phyloP scores from a whole-genome alignment of 2,329 filamentous ascomycete genomes.

The Trichoderma sp. region DNA sequence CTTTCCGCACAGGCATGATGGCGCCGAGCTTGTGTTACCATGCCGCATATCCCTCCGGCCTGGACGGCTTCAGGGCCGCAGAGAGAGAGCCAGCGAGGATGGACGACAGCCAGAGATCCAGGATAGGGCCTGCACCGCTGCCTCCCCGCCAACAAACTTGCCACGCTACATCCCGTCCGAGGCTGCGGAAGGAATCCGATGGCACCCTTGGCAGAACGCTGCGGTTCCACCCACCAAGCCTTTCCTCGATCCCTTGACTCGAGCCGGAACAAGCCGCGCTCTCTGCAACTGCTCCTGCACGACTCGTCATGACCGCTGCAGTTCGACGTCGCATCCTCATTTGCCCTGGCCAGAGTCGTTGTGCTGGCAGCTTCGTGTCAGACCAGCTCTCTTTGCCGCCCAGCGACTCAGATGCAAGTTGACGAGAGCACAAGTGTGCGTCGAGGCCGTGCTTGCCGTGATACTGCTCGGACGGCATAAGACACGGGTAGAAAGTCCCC shows the following conservation, averaged over 20 bases:
- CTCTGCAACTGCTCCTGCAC: background rate
- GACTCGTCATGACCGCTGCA: slow-evolving; percentile 1
- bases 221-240: background rate
- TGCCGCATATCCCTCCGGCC: slow-evolving; percentile 4
- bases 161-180: background rate
- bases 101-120: background rate
- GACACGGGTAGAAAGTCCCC: slow-evolving; percentile 2
- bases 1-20: slow-evolving; percentile 22
- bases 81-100: background rate
- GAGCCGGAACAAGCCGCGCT: background rate
- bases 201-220: slow-evolving; percentile 7
- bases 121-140: background rate
- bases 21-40: slow-evolving; percentile 18
- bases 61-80: background rate
- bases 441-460: slow-evolving; percentile 10
- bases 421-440: slow-evolving; percentile 11
- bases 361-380: background rate
- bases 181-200: slow-evolving; percentile 14
- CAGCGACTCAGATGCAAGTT: slow-evolving; percentile 6
- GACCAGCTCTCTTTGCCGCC: slow-evolving; percentile 1
- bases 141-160: background rate
- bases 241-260: slow-evolving; percentile 6
- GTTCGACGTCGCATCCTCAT: background rate
- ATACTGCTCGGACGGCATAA: background rate
- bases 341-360: background rate